Evolutionary conservation across 2,329 filamentous ascomycete genomes (phyloP), one percentile per base, ranked within the genome.

Genomic region (Diplodia intermedia): DNA sequence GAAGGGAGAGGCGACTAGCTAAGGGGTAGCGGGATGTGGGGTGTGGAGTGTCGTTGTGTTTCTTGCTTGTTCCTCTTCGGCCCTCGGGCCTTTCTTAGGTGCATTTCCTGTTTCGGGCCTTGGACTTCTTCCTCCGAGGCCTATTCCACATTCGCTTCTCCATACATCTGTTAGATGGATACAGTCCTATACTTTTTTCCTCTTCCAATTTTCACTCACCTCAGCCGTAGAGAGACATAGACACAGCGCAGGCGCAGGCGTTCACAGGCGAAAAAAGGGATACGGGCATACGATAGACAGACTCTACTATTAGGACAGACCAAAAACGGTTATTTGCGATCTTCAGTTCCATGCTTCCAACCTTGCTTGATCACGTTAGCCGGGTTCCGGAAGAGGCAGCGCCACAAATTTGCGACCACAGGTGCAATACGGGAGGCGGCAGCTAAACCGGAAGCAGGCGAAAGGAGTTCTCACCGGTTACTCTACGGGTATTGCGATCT

Each of bases 321-420:
- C 60, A 8, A 62, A 63, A 63, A 38, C 47, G 60, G 60, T 38
- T 63, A 63, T 63, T 47, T 26, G 20, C 38, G 43, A 50, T 52
- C 18, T 47, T 52, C 40, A 31, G 12, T 36, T 52, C 43, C 43
- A 47, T 47, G 18, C n/a, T 52, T 33, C 9, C n/a, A 15, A 29
- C n/a, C 18, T 38, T 63, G 9, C 57, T 31, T 12, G n/a, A 23
- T 20, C 23, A 33, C 47, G 60, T n/a, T 63, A 63, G 60, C 7
- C 20, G 9, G 18, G 6, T 38, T 12, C 47, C 47, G 18, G 43
- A 50, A 50, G 57, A 20, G 26, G 57, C 29, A 6, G 60, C 60
- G 60, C 60, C 60, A 63, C 60, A 52, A 63, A 38, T 63, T 63
- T 52, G 47, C 20, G 40, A 40, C 47, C 38, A 11, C 15, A 23